Percentiles rank a stretch among this genome's conserved stretches.
Conservation (phyloP, 768 basidiomycete species). For the Agaricus blazei region DNA sequence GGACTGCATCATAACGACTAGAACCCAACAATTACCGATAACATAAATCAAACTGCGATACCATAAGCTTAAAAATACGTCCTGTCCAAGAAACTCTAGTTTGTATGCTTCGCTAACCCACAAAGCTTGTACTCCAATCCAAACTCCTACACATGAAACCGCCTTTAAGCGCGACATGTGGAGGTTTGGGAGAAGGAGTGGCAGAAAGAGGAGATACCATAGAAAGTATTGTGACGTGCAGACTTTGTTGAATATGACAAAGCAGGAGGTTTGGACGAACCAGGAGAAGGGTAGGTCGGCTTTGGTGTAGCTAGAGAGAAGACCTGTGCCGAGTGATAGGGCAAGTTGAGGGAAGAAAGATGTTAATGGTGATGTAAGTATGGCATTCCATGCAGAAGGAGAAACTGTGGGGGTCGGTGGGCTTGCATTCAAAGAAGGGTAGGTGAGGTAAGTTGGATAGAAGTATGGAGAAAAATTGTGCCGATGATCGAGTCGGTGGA, state of each 20-base stretch:
- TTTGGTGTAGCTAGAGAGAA: slow-evolving; percentile 57
- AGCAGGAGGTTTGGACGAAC: slow-evolving; percentile 87
- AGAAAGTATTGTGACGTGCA: slow-evolving; percentile 99
- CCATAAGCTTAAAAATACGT: slow-evolving; percentile 79
- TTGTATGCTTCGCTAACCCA: slow-evolving; percentile 92
- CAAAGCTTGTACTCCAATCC: slow-evolving; percentile 76
- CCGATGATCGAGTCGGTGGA: slow-evolving; percentile 88
- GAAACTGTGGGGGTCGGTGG: slow-evolving; percentile 14
- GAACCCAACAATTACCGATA: slow-evolving; percentile 73
- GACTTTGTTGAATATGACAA: slow-evolving; percentile 98
- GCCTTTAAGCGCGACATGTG: slow-evolving; percentile 41
- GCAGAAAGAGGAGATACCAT: slow-evolving; percentile 91
- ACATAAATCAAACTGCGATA: slow-evolving; percentile 70
- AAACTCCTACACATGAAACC: slow-evolving; percentile 43
- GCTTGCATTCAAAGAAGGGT: slow-evolving; percentile 37
- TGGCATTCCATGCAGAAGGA: slow-evolving; percentile 18
- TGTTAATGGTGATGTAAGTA: slow-evolving; percentile 68
- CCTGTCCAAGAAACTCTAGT: slow-evolving; percentile 80
- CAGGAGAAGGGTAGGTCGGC: slow-evolving; percentile 73
- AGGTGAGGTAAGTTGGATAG: slow-evolving; percentile 88
- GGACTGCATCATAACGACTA: slow-evolving; percentile 55
- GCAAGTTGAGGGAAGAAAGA: slow-evolving; percentile 83
- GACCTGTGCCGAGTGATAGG: slow-evolving; percentile 65
- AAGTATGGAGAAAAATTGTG: slow-evolving; percentile 99
- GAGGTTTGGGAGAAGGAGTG: slow-evolving; percentile 70